Base-by-base conservation (phyloP, 2,329 filamentous ascomycete species). In the Stemphylium lycopersici region DNA sequence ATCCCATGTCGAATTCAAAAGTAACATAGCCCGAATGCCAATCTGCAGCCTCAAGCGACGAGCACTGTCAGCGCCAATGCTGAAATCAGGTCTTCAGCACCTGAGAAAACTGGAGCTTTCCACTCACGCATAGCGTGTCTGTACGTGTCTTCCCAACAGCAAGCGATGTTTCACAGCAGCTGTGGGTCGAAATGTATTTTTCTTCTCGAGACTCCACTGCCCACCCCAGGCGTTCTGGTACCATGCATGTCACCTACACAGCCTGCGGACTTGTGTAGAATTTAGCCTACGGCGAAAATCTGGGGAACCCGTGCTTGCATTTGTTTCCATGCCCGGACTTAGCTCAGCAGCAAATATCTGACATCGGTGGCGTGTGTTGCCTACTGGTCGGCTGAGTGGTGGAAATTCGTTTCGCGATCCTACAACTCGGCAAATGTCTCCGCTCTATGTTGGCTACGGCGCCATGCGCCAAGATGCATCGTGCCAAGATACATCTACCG, bases 331-430 rank as follows among this genome's bases (percentile, higher is more conserved):
- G 12, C 10, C 32, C 18, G 12, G 16, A 16, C 11, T 44, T 36
- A 7, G 29, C 29, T 13, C 24, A 45, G 34, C 32, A 26, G 34
- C 31, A 42, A 15, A 29, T 24, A 22, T 41, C 24, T 44, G 51
- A 43, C 40, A 46, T 52, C 22, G 43, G 26, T 41, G 40, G 47
- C 48, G 40, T 53, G 55, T 56, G 56, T 51, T 32, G 39, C 37
- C 44, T 50, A 15, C 38, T 31, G 36, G 24, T n/a, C 44, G 45
- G 31, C 37, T 53, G 29, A 61, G 37, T 61, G 60, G 55, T 55
- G 51, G 52, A 56, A 55, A 43, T 40, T 29, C 11, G 12, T 31
- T 37, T 24, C 36, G 29, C 38, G 8, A 33, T 37, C 43, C 44
- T 31, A 22, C 38, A 24, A 29, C 13, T 22, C 13, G 48, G 22